A percentile compares a stretch with the other conserved stretches of the same genome.
phyloP scores from a whole-genome alignment of 371 early-diverging fungal species.

The Mucor lusitanicus region DNA sequence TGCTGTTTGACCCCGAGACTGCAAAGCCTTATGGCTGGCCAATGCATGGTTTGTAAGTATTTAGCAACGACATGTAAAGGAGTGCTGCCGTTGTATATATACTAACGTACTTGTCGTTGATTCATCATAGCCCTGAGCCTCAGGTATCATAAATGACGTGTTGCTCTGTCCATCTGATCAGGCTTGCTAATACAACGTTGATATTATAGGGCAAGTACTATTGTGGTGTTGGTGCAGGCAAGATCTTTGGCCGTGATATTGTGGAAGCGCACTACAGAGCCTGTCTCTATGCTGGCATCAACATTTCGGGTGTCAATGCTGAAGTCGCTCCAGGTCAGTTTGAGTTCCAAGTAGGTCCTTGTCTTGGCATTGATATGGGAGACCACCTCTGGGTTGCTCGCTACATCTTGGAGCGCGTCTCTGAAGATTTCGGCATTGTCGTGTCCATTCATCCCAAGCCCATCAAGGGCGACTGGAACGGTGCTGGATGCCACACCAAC shows the following conservation, averaged over 20 bases:
- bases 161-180: no score
- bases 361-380: conserved; percentile 48
- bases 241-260: conserved; percentile 58
- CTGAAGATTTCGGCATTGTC: conserved; percentile 51
- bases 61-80: no score
- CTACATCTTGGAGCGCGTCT: conserved; percentile 47
- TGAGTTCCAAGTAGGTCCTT: conserved; percentile 58
- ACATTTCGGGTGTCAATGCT: conserved; percentile 48
- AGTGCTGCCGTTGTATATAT: no score
- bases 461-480: conserved; percentile 54
- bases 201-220: conserved; percentile 57
- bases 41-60: conserved; percentile 31
- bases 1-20: conserved; percentile 51
- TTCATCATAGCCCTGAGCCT: conserved; percentile 32
- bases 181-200: no score
- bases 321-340: conserved; percentile 57
- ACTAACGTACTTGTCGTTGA: background rate
- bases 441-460: conserved; percentile 57
- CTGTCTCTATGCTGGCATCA: conserved; percentile 58
- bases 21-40: conserved; percentile 50
- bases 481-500: conserved; percentile 52
- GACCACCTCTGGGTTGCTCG: conserved; percentile 55
- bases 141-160: conserved; percentile 33
- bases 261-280: conserved; percentile 64
- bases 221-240: conserved; percentile 59